phyloP scores from a whole-genome alignment of 148 eudicot species.

The Nepenthes gracilis region DNA sequence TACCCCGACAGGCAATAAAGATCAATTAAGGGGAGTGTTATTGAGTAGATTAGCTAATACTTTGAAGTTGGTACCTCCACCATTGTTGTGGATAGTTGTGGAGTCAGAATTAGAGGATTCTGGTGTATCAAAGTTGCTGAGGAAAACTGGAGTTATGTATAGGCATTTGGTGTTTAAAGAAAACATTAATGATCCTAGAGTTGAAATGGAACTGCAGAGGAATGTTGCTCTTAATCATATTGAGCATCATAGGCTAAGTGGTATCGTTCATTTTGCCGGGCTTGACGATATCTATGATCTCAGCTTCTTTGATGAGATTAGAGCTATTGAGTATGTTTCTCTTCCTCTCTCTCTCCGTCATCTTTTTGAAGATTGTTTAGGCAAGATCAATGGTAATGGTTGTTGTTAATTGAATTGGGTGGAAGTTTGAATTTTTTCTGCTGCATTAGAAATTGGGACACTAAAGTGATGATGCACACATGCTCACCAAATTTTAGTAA shows the following conservation, averaged over 20 bases:
- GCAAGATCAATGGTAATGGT: too few relatives aligned
- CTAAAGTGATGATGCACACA: too few relatives aligned
- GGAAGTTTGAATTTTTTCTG: too few relatives aligned
- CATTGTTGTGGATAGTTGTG: slow-evolving; percentile 75
- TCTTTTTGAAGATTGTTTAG: too few relatives aligned
- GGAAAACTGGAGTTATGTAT: slow-evolving; percentile 79
- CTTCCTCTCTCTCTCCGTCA: not conserved
- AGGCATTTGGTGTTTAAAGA: slow-evolving; percentile 74
- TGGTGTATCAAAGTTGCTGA: slow-evolving; percentile 48
- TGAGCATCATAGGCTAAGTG: slow-evolving; percentile 77
- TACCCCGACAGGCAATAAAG: slow-evolving; percentile 52
- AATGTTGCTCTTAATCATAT: slow-evolving; percentile 79
- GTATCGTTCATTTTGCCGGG: slow-evolving; percentile 86
- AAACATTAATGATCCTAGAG: slow-evolving; percentile 30
- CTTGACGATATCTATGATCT: slow-evolving; percentile 83
- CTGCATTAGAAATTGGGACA: too few relatives aligned
- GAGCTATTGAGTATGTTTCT: slow-evolving; percentile 60
- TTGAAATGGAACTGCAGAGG: slow-evolving; percentile 68
- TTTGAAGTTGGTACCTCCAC: slow-evolving; percentile 55
- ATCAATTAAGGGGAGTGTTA: slow-evolving; percentile 35
- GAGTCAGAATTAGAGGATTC: slow-evolving; percentile 42
- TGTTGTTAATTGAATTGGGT: too few relatives aligned
- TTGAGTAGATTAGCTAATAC: slow-evolving; percentile 60
- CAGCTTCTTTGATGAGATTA: slow-evolving; percentile 73
- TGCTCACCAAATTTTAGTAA: too few relatives aligned